phyloP scores from a whole-genome alignment of 768 basidiomycete species.

The Tylopilus rubrobrunneus region DNA sequence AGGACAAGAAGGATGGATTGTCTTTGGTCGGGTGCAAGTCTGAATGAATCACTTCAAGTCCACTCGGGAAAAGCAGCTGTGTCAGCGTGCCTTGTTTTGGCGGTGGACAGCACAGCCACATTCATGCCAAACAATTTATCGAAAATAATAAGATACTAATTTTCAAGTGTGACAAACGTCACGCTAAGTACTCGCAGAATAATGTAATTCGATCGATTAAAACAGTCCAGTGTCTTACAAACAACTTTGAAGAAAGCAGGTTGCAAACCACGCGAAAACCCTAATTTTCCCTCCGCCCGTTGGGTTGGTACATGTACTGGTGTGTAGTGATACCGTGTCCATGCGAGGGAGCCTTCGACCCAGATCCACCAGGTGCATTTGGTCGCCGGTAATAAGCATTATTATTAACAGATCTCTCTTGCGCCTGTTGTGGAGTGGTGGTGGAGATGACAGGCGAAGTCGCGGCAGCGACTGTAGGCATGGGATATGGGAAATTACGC shows the following conservation, averaged over 20 bases:
- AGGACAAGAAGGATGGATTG: conserved; percentile 12
- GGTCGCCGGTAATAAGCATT: conserved; percentile 56
- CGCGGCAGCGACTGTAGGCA: conserved; percentile 66
- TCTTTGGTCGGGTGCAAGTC: conserved; percentile 6
- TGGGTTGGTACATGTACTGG: conserved; percentile 46
- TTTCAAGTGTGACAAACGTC: conserved; percentile 18
- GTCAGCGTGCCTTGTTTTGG: conserved; percentile 24
- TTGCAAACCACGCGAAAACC: neutral
- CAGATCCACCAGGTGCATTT: conserved; percentile 22
- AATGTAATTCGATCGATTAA: conserved; percentile 15
- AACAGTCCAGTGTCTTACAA: conserved; percentile 3
- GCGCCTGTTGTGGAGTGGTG: conserved; percentile 37
- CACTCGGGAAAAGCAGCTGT: conserved; percentile 16
- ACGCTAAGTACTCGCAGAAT: conserved; percentile 12
- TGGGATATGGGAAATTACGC: conserved; percentile 56
- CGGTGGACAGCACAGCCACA: conserved; percentile 7
- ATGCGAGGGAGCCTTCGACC: conserved; percentile 23
- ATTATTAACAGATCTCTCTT: conserved; percentile 26
- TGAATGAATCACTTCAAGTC: conserved; percentile 14
- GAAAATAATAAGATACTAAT: neutral
- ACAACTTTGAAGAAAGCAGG: conserved; percentile 9
- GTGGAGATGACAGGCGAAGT: conserved; percentile 53
- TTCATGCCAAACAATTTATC: conserved; percentile 22
- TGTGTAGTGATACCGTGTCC: conserved; percentile 29
- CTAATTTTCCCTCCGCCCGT: conserved; percentile 34